Conservation (phyloP, 2,329 filamentous ascomycete species). For the Neurospora sp. region DNA sequence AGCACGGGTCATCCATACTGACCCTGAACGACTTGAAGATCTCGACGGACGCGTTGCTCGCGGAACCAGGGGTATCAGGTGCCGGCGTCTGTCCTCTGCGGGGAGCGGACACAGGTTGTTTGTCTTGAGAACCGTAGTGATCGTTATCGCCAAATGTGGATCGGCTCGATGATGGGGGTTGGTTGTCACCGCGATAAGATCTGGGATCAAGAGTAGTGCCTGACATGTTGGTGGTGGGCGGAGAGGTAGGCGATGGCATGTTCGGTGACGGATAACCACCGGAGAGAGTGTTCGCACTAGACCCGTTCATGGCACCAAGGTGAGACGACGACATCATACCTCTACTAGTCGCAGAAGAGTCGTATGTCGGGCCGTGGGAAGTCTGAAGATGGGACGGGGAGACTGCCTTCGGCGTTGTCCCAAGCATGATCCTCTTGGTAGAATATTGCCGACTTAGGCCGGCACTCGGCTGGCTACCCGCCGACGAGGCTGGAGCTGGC, state of each 20-base stretch:
- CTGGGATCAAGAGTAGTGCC: conserved; percentile 47
- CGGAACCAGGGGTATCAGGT: conserved; percentile 45
- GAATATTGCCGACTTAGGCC: conserved; percentile 63
- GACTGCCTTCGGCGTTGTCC: conserved; percentile 61
- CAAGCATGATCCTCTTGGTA: conserved; percentile 65
- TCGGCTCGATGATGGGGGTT: conserved; percentile 43
- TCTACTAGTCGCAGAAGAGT: conserved; percentile 23
- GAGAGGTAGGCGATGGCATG: conserved; percentile 61
- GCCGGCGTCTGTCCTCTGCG: conserved; percentile 52
- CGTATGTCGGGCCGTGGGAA: conserved; percentile 44
- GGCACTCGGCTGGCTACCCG: conserved; percentile 35
- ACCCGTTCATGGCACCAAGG: conserved; percentile 59
- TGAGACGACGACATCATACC: conserved; percentile 60
- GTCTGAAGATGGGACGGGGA: conserved; percentile 66
- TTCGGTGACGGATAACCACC: conserved; percentile 54
- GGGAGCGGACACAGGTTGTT: conserved; percentile 32
- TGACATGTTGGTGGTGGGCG: conserved; percentile 41
- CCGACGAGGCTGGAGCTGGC: conserved; percentile 45
- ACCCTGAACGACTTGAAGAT: conserved; percentile 99
- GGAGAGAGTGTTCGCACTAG: conserved; percentile 41
- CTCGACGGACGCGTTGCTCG: conserved; percentile 60
- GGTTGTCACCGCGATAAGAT: conserved; percentile 46
- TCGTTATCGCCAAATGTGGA: conserved; percentile 45
- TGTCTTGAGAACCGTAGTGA: conserved; percentile 28
- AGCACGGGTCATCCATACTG: conserved; percentile 94